Conservation (phyloP, 106 monocot genomes). For the Hemerocallis citrina region DNA sequence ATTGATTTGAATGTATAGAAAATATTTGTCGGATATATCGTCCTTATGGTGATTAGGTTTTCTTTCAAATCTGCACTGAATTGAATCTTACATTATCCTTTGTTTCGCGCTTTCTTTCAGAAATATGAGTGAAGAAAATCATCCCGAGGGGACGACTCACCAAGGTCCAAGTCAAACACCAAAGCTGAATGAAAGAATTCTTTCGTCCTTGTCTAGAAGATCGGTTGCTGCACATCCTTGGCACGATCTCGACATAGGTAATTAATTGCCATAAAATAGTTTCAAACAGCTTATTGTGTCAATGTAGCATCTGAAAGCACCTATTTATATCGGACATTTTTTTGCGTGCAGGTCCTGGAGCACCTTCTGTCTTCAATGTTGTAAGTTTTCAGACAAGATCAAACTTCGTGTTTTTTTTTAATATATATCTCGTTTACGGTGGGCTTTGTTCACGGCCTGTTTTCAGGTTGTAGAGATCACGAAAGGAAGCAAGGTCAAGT, state of each 20-base stretch:
- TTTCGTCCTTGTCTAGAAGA: conserved; percentile 26
- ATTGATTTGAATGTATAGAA: too few species aligned
- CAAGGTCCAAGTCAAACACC: not conserved
- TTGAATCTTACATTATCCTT: too few species aligned
- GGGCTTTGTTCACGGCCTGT: not conserved
- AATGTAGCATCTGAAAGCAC: not conserved
- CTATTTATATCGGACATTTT: not conserved
- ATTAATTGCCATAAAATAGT: not conserved
- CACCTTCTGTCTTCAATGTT: conserved; percentile 67
- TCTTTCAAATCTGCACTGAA: too few species aligned
- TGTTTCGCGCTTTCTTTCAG: too few species aligned
- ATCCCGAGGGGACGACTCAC: too few species aligned
- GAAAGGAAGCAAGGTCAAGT: conserved; percentile 82
- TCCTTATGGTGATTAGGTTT: too few species aligned
- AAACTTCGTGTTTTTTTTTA: too few species aligned
- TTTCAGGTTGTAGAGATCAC: conserved; percentile 72
- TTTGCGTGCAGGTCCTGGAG: conserved; percentile 52
- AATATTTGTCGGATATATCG: too few species aligned
- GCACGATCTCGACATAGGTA: conserved; percentile 33
- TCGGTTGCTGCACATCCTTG: conserved; percentile 31
- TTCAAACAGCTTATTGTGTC: not conserved
- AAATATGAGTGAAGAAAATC: too few species aligned
- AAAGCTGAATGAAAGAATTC: conserved; percentile 25
- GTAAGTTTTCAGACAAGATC: too few species aligned
- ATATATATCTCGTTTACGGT: too few species aligned